Evolutionary conservation across 768 basidiomycete species (phyloP), one percentile per base, ranked within the genome.

Genomic region (Boletus patriciae): DNA sequence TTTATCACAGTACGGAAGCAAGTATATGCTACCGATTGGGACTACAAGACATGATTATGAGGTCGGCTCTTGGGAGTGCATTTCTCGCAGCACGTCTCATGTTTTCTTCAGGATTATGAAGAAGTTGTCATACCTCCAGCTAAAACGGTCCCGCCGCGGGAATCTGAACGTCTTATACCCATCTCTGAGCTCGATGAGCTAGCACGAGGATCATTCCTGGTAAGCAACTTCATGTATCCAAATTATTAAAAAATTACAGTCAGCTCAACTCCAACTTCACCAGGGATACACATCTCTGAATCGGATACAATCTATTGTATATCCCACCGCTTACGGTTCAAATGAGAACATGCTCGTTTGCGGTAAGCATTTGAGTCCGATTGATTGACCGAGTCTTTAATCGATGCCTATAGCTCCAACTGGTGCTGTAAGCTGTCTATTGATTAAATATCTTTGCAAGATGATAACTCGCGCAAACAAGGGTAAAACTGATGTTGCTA

Each of bases 401-500:
- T 38, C 16, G 18, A 41, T 38, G 42, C 46, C 38, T 46, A 36
- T 64, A 96, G 94, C 97, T 67, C 97, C 97, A 0, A 99, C 97
- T 60, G 97, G 97, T 80, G 96, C 97, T 62, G 94, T 96, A 64
- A 74, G 90, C 73, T 19, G 3, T 50, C 13, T 42, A 8, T 33
- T 38, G 12, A 34, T 37, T n/a, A n/a, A 23, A 18, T 45, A 15
- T 4, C 8, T n/a, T 51, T 15, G n/a, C 37, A 44, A n/a, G 27
- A 34, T 25, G 18, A 55, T 67, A 29, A 63, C 37, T 43, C 27
- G 33, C 6, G 50, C 36, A 21, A 48, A 38, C 33, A 63, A 95
- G 94, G 97, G 97, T 73, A 99, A 99, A 92, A 99, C 97, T 0
- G 97, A 99, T 72, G 89, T 99, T 1, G 97, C 97, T 0, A 90